Base-by-base conservation (phyloP, 352 stramenopile species). In the Pythium grandisporangium region DNA sequence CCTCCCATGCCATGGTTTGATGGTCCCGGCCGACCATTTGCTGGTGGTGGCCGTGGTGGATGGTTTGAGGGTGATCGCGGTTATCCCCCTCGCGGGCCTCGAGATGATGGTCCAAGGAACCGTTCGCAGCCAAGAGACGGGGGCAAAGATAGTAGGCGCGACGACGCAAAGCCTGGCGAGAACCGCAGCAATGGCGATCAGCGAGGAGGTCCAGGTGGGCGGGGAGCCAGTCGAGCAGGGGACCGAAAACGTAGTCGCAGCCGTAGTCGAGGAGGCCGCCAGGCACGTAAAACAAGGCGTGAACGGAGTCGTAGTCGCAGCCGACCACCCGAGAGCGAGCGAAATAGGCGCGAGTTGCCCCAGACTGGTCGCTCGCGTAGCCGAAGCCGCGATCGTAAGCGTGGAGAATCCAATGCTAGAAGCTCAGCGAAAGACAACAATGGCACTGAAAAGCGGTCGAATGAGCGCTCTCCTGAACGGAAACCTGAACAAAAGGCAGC, bases 1-100 rank as follows among this genome's bases (percentile, higher is more conserved):
- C 72, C 70, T 24, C 72, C 70, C 4, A 61, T 62, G 23, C 72
- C 64, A 2, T 89, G 72, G 76, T 89, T 86, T 38, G 73, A 86
- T 45, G 76, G 76, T 0, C 61, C 55, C 6, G 64, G 58, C 30
- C 67, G 64, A 6, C 66, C 65, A 21, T 85, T 83, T 50, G 61
- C 51, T 16, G 55, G 63, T 16, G 61, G 63, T 19, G 59, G 70
- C 7, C 37, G 61, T 11, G 66, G 62, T 25, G 63, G 68, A 33
- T 66, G 59, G 41, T 63, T 55, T 33, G 58, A 79, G 35, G 58
- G 54, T 26, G 68, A 78, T 5, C 65, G 63, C 16, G 64, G 51
- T 22, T 45, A 38, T 27, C 30, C 46, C 42, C 58, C 52, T 30
- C 56, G 69, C 11, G 56, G 51, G 26, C 49, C 56, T 33, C 59